phyloP scores from a whole-genome alignment of 176 grass and related monocot species.

The Alopecurus myosuroides region DNA sequence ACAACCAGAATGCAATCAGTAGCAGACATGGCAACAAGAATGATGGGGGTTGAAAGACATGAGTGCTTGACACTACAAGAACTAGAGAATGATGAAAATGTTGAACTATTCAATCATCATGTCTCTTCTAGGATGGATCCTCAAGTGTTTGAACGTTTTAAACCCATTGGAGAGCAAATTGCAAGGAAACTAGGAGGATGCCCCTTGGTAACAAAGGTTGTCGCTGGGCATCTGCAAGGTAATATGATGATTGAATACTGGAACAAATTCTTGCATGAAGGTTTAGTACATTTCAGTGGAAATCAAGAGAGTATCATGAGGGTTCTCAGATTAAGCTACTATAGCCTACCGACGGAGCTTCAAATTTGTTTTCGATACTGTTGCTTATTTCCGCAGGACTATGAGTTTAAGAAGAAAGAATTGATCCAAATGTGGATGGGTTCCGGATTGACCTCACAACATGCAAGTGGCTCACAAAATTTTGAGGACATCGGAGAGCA shows the following conservation, averaged over 20 bases:
- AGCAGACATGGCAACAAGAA: neutral
- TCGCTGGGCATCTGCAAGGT: neutral
- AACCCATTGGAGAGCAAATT: neutral
- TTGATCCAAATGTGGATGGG: neutral
- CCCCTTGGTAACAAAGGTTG: conserved; percentile 32
- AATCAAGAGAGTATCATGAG: neutral
- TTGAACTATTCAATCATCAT: conserved; percentile 13
- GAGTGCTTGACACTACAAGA: too few species aligned
- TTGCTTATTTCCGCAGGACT: neutral
- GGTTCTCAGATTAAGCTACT: neutral
- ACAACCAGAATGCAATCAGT: conserved; percentile 34
- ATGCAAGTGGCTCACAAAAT: neutral
- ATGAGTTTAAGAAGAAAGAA: neutral
- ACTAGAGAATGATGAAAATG: neutral
- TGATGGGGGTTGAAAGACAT: neutral
- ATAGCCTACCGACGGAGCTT: neutral
- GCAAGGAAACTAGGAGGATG: conserved; percentile 11
- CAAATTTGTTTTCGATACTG: neutral
- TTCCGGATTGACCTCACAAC: neutral
- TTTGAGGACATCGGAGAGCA: neutral
- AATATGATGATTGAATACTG: neutral
- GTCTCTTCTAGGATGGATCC: neutral
- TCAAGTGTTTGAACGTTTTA: neutral
- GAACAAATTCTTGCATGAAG: neutral
- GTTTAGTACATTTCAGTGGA: neutral